Evolutionary conservation across 768 basidiomycete genomes (phyloP), one percentile per base, ranked within the genome.

Genomic region (Termitomyces sp.): DNA sequence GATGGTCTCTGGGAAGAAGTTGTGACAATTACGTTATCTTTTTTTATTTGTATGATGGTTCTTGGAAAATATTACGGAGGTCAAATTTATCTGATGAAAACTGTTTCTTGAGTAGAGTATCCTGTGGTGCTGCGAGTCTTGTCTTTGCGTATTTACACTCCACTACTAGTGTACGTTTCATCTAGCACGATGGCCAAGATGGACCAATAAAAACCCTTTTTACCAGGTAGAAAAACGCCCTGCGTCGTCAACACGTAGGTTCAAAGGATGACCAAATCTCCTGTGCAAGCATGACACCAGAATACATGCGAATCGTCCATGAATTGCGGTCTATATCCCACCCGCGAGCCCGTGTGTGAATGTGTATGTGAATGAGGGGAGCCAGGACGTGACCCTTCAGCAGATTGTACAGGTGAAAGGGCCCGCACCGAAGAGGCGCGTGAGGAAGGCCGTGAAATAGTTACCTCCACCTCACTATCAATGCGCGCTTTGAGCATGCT

Each of bases 401-500:
- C 65, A 34, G 77, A 79, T 31, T 80, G 80, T 33, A 81, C 78
- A 24, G 82, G 82, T 39, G 86, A 87, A 54, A 86, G 72, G 15
- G 79, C 76, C 52, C 85, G 59, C 4, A 60, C 49, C 22, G 63
- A 66, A 13, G 67, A 68, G 18, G 65, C 63, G 22, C 65, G 76
- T 20, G 83, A 84, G 4, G 79, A 73, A 2, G 83, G 77, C 34
- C 75, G 76, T 39, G 75, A 72, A 16, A 73, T 60, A 24, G 73
- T 72, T 2, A 74, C 73, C 16, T 80, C 83, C 20, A 80, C 74
- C 71, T 95, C 93, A 69, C 89, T 88, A 60, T 93, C 90, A 65
- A 95, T 95, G 46, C 93, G 85, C 22, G 91, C 92, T 68, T 93
- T 93, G 53, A 95, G 83, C 90, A 95, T 95, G 71, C 87, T 85